phyloP scores from a whole-genome alignment of 2,329 filamentous ascomycete genomes.

The Scopulariopsis brevicaulis region DNA sequence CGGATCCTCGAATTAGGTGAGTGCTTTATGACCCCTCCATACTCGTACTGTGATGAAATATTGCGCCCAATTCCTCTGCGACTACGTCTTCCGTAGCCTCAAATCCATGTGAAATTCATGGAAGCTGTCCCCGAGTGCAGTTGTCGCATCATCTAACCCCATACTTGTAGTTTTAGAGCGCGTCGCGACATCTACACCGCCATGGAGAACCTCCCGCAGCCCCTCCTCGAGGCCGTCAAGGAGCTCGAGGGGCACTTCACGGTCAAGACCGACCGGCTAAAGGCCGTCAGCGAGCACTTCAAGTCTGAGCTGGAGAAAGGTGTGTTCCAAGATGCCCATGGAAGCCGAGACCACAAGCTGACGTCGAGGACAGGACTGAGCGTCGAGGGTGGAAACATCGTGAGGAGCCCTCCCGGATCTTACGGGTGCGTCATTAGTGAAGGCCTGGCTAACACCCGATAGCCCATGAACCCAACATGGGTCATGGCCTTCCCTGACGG shows the following conservation, averaged over 20 bases:
- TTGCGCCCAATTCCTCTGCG: too few species aligned
- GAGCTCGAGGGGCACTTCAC: constrained; percentile 76
- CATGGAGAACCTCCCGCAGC: constrained; percentile 81
- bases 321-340: constrained; percentile 20
- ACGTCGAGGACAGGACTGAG: constrained; percentile 20
- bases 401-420: constrained; percentile 34
- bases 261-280: constrained; percentile 67
- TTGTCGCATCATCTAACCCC: background rate
- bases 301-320: constrained; percentile 79
- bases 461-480: constrained; percentile 99
- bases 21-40: too few species aligned
- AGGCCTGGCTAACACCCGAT: constrained; percentile 11
- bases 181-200: background rate
- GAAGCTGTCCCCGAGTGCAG: background rate
- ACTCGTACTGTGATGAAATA: too few species aligned
- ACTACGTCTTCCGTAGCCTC: too few species aligned
- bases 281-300: constrained; percentile 85
- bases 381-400: constrained; percentile 85
- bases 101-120: too few species aligned
- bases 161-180: background rate
- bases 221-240: constrained; percentile 70
- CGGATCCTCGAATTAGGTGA: too few species aligned
- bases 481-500: constrained; percentile 84
- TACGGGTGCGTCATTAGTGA: background rate
- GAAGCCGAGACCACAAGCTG: background rate